A percentile compares a stretch with the other conserved stretches of the same genome.
These are phyloP conservation scores for Hymenoscyphus salicellus DNA, from an alignment of 2,329 filamentous ascomycete species.

Conservation along the genomic window DNA sequence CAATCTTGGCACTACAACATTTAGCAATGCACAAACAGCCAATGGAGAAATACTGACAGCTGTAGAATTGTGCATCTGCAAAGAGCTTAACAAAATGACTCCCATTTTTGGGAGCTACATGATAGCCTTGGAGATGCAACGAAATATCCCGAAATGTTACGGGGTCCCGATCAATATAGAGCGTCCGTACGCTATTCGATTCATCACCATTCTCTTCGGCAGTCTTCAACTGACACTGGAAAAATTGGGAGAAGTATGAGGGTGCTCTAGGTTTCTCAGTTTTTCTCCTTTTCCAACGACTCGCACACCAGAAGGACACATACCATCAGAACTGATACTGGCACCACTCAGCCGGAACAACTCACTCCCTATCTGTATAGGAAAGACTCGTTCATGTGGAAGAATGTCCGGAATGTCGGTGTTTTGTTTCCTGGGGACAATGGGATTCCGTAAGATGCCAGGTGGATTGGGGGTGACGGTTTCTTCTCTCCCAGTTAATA, in stretches of 20 bases:
- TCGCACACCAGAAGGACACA: slow-evolving; percentile 35
- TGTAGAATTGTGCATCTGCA: slow-evolving; percentile 94
- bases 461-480: slow-evolving; percentile 18
- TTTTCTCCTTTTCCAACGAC: slow-evolving; percentile 6
- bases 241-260: slow-evolving; percentile 95
- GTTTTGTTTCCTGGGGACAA: slow-evolving; percentile 23
- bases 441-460: slow-evolving; percentile 23
- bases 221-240: slow-evolving; percentile 72
- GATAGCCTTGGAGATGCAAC: slow-evolving; percentile 87
- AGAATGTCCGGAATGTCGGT: slow-evolving; percentile 38
- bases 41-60: slow-evolving; percentile 49
- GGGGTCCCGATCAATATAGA: slow-evolving; percentile 95
- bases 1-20: slow-evolving; percentile 69
- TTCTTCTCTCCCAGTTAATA: slow-evolving; percentile 7
- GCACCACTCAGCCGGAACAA: slow-evolving; percentile 68
- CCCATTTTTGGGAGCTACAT: slow-evolving; percentile 76
- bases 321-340: slow-evolving; percentile 70
- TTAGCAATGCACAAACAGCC: slow-evolving; percentile 10
- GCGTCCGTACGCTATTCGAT: slow-evolving; percentile 58
- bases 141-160: slow-evolving; percentile 85
- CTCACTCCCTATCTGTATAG: slow-evolving; percentile 67
- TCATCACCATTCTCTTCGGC: slow-evolving; percentile 51
- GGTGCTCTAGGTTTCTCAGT: slow-evolving; percentile 68
- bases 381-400: slow-evolving; percentile 51
- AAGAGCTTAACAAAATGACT: slow-evolving; percentile 89